Evolutionary conservation across 2,329 filamentous ascomycete species (phyloP).

Genomic region (Chrysosporium keratinophilum): DNA sequence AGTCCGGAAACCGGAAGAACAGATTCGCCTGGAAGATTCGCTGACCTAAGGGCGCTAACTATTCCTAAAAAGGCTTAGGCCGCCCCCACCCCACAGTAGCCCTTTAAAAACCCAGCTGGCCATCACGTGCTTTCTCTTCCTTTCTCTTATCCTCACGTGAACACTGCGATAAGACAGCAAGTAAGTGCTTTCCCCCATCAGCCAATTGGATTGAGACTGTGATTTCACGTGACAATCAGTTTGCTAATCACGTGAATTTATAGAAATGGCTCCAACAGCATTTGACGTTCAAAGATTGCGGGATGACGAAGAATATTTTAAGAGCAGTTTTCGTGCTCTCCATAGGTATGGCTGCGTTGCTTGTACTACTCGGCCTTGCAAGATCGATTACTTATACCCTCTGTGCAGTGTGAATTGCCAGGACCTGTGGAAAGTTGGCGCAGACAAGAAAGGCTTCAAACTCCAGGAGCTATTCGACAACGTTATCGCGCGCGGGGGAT

Average conservation of each 20-base stretch:
- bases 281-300: no score
- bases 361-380: not conserved
- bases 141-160: not conserved
- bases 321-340: no score
- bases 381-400: not conserved
- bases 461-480: constrained; percentile 12
- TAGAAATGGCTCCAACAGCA: no score
- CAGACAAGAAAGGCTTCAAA: constrained; percentile 9
- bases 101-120: not conserved
- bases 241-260: no score
- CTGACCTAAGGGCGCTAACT: not conserved
- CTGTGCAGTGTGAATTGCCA: no score
- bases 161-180: not conserved
- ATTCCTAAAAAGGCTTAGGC: not conserved
- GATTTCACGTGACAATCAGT: not conserved
- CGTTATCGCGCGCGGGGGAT: constrained; percentile 11
- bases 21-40: not conserved
- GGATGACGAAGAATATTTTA: no score
- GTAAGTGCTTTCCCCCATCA: not conserved
- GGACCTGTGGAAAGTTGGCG: not conserved
- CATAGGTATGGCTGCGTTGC: not conserved
- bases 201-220: not conserved
- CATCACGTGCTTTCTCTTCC: not conserved
- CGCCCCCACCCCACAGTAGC: not conserved
- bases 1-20: not conserved